phyloP scores from a whole-genome alignment of 1,139 yeast genomes.

The Lodderomyces margitis region DNA sequence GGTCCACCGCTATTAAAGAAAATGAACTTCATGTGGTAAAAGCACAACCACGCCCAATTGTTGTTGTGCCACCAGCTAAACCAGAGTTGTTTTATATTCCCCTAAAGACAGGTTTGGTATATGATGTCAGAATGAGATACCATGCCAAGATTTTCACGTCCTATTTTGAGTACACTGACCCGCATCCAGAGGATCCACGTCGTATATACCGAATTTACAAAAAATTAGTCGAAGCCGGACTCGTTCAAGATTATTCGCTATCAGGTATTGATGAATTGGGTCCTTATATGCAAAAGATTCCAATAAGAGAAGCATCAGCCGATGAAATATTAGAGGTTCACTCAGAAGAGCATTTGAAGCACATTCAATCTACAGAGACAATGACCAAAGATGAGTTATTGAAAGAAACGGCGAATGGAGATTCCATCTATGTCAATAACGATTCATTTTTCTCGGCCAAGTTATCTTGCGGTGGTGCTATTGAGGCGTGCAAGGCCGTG shows the following conservation, averaged over 20 bases:
- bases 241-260: slow-evolving; percentile 76
- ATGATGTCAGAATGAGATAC: slow-evolving; percentile 96
- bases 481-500: slow-evolving; percentile 94
- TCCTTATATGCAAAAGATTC: slow-evolving; percentile 83
- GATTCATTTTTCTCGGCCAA: slow-evolving; percentile 87
- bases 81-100: slow-evolving; percentile 66
- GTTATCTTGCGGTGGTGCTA: slow-evolving; percentile 94
- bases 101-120: slow-evolving; percentile 87
- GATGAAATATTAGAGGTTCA: slow-evolving; percentile 90
- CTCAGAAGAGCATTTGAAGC: slow-evolving; percentile 73
- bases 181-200: slow-evolving; percentile 98
- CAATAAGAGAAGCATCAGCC: slow-evolving; percentile 82
- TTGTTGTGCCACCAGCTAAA: slow-evolving; percentile 53
- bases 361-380: slow-evolving; percentile 68
- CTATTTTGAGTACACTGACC: slow-evolving; percentile 91
- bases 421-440: slow-evolving; percentile 91
- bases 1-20: background rate
- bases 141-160: slow-evolving; percentile 94
- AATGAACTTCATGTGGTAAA: slow-evolving; percentile 1
- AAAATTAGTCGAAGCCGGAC: slow-evolving; percentile 89
- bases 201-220: slow-evolving; percentile 92
- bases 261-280: slow-evolving; percentile 83
- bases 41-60: slow-evolving; percentile 21
- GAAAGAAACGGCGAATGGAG: slow-evolving; percentile 87
- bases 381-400: slow-evolving; percentile 79